Base-by-base conservation (phyloP, 306 rosid genomes). In the Cicer yamashitae region DNA sequence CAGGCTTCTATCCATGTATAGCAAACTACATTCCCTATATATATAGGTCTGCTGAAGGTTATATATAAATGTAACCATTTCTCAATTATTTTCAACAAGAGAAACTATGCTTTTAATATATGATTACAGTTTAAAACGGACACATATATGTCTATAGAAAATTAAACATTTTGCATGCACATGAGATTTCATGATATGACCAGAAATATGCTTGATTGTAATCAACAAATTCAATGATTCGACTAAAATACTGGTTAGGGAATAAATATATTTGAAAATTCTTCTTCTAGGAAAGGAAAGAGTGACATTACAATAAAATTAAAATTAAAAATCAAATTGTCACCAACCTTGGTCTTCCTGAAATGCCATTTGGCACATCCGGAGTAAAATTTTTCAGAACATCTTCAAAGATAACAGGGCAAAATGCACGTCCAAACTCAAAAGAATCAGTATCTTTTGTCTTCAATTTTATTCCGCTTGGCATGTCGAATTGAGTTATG, bases 321-420 rank as follows among this genome's bases (percentile, higher is more conserved):
- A 54, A 46, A 22, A 7, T 15, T 34, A 67, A 17, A 67, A 81
- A 43, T 1, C 15, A 52, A 61, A 63, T 34, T 14, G 39, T 63
- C 45, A 86, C 91, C 84, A 81, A 96, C 99, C 99, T 96, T 85
- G 96, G 92, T 80, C 98, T 85, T 79, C 99, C 91, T 17, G 89
- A 83, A 48, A 89, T 77, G 79, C 86, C 81, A 63, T 86, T 79
- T 59, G 89, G 82, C 70, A 96, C 78, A 77, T 92, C 98, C 1
- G 98, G 97, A 38, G 96, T 84, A 80, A 96, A 92, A 7, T 47
- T 82, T 75, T 89, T 88, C 14, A 96, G 82, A 84, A 92, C 87
- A 5, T 53, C 85, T 82, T 90, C 97, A 75, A 96, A 96, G 97
- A 96, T 92, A 75, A 77, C 76, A 67, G 99, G 98, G 82, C 77